Evolutionary conservation across 2,329 filamentous ascomycete genomes (phyloP).

Genomic region (Didymella pomorum): DNA sequence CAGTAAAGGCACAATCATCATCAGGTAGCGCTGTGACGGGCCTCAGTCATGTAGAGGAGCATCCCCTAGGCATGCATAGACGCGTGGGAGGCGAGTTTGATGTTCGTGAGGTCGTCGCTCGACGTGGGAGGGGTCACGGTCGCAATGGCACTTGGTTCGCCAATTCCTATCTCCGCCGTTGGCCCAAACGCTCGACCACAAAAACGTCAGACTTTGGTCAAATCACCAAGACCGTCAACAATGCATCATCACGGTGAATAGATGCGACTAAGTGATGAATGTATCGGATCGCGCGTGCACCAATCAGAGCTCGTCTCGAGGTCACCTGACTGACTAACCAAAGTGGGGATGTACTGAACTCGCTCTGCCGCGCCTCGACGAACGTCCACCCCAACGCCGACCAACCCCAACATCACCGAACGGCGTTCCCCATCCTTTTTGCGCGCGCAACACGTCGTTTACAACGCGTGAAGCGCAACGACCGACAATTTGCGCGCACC

Average conservation of each 20-base stretch:
- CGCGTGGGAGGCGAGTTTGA: slow-evolving; percentile 11
- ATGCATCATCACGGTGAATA: slow-evolving; percentile 14
- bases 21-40: not conserved
- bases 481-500: slow-evolving; percentile 37
- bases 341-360: slow-evolving; percentile 3
- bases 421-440: slow-evolving; percentile 47
- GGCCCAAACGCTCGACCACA: slow-evolving; percentile 35
- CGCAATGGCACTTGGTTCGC: slow-evolving; percentile 20
- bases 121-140: slow-evolving; percentile 23
- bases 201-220: slow-evolving; percentile 31
- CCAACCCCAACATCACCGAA: slow-evolving; percentile 43
- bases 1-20: not conserved
- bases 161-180: slow-evolving; percentile 15
- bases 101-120: slow-evolving; percentile 19
- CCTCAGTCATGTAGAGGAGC: not conserved
- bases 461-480: slow-evolving; percentile 44
- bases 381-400: slow-evolving; percentile 36
- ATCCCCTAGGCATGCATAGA: not conserved
- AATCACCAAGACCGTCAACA: slow-evolving; percentile 16
- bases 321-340: slow-evolving; percentile 34
- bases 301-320: slow-evolving; percentile 7
- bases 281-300: not conserved
- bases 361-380: slow-evolving; percentile 22
- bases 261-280: not conserved
- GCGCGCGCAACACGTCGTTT: slow-evolving; percentile 47